A percentile compares a stretch with the other conserved stretches of the same genome.
Evolutionary conservation across 371 early-diverging fungal genomes (phyloP).

Genomic region (Cokeromyces recurvatus): DNA sequence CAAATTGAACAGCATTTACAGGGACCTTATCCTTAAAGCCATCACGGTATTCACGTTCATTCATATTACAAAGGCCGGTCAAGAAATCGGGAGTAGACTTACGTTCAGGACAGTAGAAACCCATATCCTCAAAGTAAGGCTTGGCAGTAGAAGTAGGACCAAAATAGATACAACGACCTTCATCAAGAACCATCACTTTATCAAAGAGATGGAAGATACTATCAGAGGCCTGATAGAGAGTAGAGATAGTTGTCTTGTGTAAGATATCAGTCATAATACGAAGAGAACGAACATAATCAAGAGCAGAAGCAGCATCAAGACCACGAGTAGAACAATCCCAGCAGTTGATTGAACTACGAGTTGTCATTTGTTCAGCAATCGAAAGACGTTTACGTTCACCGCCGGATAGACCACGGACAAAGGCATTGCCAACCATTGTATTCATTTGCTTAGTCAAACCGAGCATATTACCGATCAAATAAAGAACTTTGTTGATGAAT

Average conservation of each 20-base stretch:
- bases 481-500: conserved; percentile 32
- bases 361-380: conserved; percentile 74
- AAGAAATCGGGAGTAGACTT: conserved; percentile 80
- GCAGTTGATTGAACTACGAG: conserved; percentile 58
- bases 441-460: conserved; percentile 58
- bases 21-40: conserved; percentile 55
- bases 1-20: conserved; percentile 47
- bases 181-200: conserved; percentile 58
- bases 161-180: conserved; percentile 63
- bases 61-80: conserved; percentile 61
- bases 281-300: conserved; percentile 58
- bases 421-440: conserved; percentile 69
- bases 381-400: conserved; percentile 76
- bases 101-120: conserved; percentile 67
- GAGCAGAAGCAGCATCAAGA: conserved; percentile 80
- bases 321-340: conserved; percentile 80
- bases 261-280: conserved; percentile 51
- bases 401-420: conserved; percentile 65
- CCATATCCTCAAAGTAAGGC: conserved; percentile 49
- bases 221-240: conserved; percentile 63
- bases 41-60: conserved; percentile 55
- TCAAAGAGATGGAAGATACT: conserved; percentile 64
- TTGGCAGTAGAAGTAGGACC: conserved; percentile 52
- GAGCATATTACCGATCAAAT: conserved; percentile 45
- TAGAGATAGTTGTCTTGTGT: conserved; percentile 54